These are phyloP conservation scores for Schizothecium vesticola DNA, from an alignment of 495 filamentous ascomycete species.

Conservation along the genomic window DNA sequence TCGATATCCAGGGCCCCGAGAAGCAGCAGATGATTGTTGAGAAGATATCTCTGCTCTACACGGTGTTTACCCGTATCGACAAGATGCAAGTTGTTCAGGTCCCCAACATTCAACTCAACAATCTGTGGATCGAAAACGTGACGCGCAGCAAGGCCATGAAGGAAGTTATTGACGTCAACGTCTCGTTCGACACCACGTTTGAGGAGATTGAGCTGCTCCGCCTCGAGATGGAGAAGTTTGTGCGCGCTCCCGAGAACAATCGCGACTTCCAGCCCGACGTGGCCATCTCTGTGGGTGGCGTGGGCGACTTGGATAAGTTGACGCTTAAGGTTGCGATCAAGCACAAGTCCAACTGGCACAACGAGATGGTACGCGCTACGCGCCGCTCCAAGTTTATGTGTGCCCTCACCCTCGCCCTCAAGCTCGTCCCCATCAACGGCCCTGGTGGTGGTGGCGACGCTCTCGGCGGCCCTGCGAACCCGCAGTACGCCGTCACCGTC, in stretches of 20 bases:
- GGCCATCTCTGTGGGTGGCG: slow-evolving; percentile 66
- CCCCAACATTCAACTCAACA: slow-evolving; percentile 88
- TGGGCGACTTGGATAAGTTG: slow-evolving; percentile 85
- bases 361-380: slow-evolving; percentile 73
- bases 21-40: slow-evolving; percentile 74
- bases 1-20: slow-evolving; percentile 64
- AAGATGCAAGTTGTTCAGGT: slow-evolving; percentile 81
- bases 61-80: slow-evolving; percentile 80
- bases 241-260: slow-evolving; percentile 77
- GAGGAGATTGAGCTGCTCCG: slow-evolving; percentile 81
- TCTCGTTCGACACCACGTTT: slow-evolving; percentile 79
- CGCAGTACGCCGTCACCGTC: slow-evolving; percentile 68
- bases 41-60: slow-evolving; percentile 90
- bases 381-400: slow-evolving; percentile 96
- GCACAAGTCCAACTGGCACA: slow-evolving; percentile 96
- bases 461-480: slow-evolving; percentile 64
- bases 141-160: slow-evolving; percentile 86
- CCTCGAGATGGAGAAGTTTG: slow-evolving; percentile 75
- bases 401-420: slow-evolving; percentile 78
- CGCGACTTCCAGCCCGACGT: slow-evolving; percentile 89
- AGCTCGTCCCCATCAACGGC: slow-evolving; percentile 77
- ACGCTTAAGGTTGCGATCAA: slow-evolving; percentile 75
- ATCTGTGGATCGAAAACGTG: slow-evolving; percentile 88
- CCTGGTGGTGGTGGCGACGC: slow-evolving; percentile 68
- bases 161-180: slow-evolving; percentile 71